These are phyloP conservation scores for Leptodontidium sp. DNA, from an alignment of 2,329 filamentous ascomycete genomes.

Conservation along the genomic window DNA sequence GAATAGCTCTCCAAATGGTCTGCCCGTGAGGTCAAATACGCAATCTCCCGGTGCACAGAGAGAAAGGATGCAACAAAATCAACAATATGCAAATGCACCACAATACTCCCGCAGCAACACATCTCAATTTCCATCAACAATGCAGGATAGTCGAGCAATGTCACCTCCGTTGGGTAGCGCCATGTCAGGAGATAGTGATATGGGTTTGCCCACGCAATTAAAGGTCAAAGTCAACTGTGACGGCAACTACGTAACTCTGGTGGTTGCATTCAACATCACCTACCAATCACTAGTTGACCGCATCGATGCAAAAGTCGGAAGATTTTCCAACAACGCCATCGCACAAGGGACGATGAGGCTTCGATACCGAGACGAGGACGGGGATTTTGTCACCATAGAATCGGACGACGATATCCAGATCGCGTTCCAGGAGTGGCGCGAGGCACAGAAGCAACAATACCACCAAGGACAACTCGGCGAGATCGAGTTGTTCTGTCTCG, in stretches of 20 bases:
- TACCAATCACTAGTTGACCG: slow-evolving; percentile 94
- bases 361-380: slow-evolving; percentile 90
- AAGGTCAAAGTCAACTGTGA: slow-evolving; percentile 97
- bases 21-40: slow-evolving; percentile 73
- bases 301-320: slow-evolving; percentile 92
- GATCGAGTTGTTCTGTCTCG: slow-evolving; percentile 85
- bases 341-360: slow-evolving; percentile 83
- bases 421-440: slow-evolving; percentile 93
- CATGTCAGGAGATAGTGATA: slow-evolving; percentile 53
- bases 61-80: slow-evolving; percentile 60
- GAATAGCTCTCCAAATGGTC: slow-evolving; percentile 76
- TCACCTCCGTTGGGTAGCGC: slow-evolving; percentile 53
- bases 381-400: slow-evolving; percentile 91
- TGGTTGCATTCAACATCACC: slow-evolving; percentile 93
- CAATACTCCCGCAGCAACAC: slow-evolving; percentile 47
- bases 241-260: slow-evolving; percentile 91
- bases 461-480: slow-evolving; percentile 79
- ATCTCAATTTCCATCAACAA: slow-evolving; percentile 42
- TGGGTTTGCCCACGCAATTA: slow-evolving; percentile 74
- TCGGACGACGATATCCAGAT: slow-evolving; percentile 97
- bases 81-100: slow-evolving; percentile 44
- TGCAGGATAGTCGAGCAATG: slow-evolving; percentile 49
- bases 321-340: slow-evolving; percentile 86
- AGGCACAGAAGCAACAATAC: slow-evolving; percentile 70
- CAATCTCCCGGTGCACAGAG: slow-evolving; percentile 75